Evolutionary conservation across 129 eudicot genomes (phyloP).

Genomic region (Helianthus tuberosus): DNA sequence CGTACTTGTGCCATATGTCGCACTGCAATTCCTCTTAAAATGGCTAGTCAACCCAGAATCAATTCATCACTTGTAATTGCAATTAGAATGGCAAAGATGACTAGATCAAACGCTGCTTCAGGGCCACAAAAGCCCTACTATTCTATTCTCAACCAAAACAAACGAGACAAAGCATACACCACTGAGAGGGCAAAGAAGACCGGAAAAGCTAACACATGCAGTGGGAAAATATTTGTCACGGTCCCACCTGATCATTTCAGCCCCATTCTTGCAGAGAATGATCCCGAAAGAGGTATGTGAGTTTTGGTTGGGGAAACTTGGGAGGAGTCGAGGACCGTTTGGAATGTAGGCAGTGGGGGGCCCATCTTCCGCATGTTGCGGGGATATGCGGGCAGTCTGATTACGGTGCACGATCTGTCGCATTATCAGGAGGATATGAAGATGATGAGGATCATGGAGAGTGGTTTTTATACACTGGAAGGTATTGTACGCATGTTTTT

Average conservation of each 20-base stretch:
- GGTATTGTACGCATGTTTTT: constrained; percentile 38
- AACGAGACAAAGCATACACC: too few relatives aligned
- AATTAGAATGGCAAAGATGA: too few relatives aligned
- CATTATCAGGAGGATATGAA: constrained; percentile 86
- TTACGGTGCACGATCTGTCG: constrained; percentile 88
- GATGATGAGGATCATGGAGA: constrained; percentile 44
- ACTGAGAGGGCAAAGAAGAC: too few relatives aligned
- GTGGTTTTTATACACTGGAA: constrained; percentile 90
- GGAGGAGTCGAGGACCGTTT: constrained; percentile 66
- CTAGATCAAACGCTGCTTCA: too few relatives aligned
- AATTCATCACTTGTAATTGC: too few relatives aligned
- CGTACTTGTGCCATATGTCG: too few relatives aligned
- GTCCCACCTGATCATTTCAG: constrained; percentile 83
- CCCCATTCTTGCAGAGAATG: constrained; percentile 81
- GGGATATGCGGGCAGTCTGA: constrained; percentile 83
- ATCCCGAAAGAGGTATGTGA: constrained; percentile 77
- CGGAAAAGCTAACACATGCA: constrained; percentile 75
- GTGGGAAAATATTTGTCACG: constrained; percentile 91
- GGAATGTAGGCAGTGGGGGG: constrained; percentile 97
- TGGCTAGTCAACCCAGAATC: too few relatives aligned
- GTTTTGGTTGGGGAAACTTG: constrained; percentile 34
- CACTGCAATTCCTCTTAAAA: too few relatives aligned
- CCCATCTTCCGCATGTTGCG: constrained; percentile 82
- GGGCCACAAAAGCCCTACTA: too few relatives aligned
- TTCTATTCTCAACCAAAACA: too few relatives aligned